phyloP scores from a whole-genome alignment of 2,329 filamentous ascomycete species.

The Sporothrix euskadiensis region DNA sequence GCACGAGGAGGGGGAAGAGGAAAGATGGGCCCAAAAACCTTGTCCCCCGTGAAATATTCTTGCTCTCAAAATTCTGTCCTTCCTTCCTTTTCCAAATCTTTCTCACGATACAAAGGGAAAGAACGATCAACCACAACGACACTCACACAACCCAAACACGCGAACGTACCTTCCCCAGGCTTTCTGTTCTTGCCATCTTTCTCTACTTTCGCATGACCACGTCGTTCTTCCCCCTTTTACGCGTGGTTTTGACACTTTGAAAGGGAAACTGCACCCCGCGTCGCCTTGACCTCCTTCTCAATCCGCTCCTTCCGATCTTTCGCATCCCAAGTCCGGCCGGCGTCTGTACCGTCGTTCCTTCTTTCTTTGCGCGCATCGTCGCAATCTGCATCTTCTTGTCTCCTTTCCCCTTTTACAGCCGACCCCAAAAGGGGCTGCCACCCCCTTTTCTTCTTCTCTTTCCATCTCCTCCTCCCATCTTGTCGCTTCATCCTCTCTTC shows the following conservation, averaged over 20 bases:
- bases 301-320: background rate
- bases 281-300: background rate
- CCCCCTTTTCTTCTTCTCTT: background rate
- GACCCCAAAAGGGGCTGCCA: background rate
- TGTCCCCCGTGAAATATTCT: background rate
- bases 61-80: background rate
- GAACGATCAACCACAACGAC: background rate
- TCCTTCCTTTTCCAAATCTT: slow-evolving; percentile 5
- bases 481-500: background rate
- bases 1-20: background rate
- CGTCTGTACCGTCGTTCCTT: slow-evolving; percentile 2
- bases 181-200: background rate
- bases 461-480: background rate
- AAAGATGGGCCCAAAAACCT: background rate
- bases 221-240: slow-evolving; percentile 21
- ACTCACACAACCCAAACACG: background rate
- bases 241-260: background rate
- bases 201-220: background rate
- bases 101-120: background rate
- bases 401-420: background rate
- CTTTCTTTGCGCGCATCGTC: background rate
- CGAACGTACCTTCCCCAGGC: slow-evolving; percentile 26
- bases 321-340: background rate
- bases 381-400: background rate
- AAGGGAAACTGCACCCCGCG: background rate